Base-by-base conservation (phyloP, 495 filamentous ascomycete genomes). In the Penicillium soppii region DNA sequence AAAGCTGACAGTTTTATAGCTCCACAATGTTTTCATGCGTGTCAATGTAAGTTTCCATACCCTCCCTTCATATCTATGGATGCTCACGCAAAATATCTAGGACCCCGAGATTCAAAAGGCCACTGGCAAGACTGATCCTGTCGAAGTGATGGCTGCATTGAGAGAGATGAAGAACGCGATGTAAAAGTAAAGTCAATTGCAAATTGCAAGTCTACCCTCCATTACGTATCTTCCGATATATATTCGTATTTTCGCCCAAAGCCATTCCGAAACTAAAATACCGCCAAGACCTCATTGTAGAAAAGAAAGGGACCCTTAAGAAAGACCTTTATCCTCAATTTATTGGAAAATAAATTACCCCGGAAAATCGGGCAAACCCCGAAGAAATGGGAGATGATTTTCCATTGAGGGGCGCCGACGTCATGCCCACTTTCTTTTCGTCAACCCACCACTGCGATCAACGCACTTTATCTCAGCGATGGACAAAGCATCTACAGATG, bases 21-120 rank as follows among this genome's bases (percentile, higher is more conserved):
- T 90, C 66, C 92, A 97, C 66, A 98, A 98, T 65, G 91, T 97
- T 3, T 98, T 98, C 60, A 97, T 98, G 94, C 80, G 84, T 49
- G 80, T 94, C 47, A 77, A 89, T 64, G 90, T 91, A 72, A 78
- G 84, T 76, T 21, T 6, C 12, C 7, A 2, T 15, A 16, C 29
- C n/a, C 20, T 7, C 7, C 16, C 19, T 19, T 43, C 20, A 8
- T 7, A 25, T n/a, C 2, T 6, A 0, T 27, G 15, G n/a, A 51
- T 39, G 17, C 43, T 56, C 29, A 37, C 30, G 13, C 22, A 1
- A 42, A 32, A 23, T 47, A 15, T 33, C 19, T 25, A 92, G 88
- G 92, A 97, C 61, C 88, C 89, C 6, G 80, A 77, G 53, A 84
- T 98, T 50, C 89, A 92, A 66, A 85, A 91, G 72, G 87, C 78